Percentiles rank a stretch among this genome's conserved stretches.
Evolutionary conservation across 139 green algal genomes (phyloP).

Genomic region (Chlorella sp.): DNA sequence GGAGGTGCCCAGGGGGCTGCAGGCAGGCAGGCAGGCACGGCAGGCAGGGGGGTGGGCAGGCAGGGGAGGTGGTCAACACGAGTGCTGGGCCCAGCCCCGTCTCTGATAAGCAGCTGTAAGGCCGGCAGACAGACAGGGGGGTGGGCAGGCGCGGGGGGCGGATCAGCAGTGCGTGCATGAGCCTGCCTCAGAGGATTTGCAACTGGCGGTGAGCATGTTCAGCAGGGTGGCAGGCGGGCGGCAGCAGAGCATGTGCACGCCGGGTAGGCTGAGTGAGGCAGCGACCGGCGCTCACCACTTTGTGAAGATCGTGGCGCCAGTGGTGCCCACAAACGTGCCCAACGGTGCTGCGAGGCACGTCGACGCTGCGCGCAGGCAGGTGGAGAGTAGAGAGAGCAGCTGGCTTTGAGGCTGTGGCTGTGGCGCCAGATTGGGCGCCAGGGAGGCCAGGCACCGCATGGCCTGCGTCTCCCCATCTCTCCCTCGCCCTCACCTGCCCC

Average conservation of each 20-base stretch:
- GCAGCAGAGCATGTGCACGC: background rate
- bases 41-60: background rate
- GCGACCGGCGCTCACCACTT: background rate
- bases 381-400: no score
- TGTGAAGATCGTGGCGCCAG: conserved; percentile 7
- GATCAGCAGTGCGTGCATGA: background rate
- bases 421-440: no score
- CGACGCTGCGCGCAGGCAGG: background rate
- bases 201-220: background rate
- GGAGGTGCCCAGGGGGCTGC: conserved; percentile 14
- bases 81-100: no score
- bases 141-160: no score
- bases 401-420: no score
- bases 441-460: no score
- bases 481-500: no score
- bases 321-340: conserved; percentile 19
- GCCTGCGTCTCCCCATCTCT: no score
- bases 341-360: background rate
- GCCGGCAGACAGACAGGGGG: no score
- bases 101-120: no score
- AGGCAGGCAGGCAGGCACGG: background rate
- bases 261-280: background rate
- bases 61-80: background rate
- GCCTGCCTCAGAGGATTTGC: no score
- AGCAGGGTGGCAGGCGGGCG: background rate